These are phyloP conservation scores for Rutstroemia sp. DNA, from an alignment of 2,329 filamentous ascomycete species.

Conservation along the genomic window DNA sequence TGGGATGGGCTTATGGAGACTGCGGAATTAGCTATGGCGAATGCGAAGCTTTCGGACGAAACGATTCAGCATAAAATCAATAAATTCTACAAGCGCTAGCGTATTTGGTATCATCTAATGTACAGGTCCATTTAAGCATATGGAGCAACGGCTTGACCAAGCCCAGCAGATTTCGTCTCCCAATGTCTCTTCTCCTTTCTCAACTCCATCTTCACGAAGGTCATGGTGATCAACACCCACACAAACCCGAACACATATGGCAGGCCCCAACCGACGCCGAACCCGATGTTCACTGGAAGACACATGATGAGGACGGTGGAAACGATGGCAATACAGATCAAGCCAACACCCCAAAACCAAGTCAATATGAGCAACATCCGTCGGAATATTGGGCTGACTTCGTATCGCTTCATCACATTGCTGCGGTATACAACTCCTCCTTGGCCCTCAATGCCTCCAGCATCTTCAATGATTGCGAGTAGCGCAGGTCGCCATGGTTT, in stretches of 20 bases:
- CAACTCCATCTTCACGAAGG: conserved; percentile 16
- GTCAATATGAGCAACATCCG: conserved; percentile 21
- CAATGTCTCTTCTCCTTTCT: conserved; percentile 18
- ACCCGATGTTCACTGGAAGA: conserved; percentile 18
- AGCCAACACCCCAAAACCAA: conserved; percentile 27
- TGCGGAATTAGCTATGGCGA: conserved; percentile 24
- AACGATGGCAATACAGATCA: conserved; percentile 20
- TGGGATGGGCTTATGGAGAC: conserved; percentile 59
- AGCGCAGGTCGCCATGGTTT: conserved; percentile 20
- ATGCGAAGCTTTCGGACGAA: neutral
- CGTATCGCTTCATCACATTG: conserved; percentile 22
- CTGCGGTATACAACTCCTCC: conserved; percentile 21
- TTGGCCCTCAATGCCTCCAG: conserved; percentile 21
- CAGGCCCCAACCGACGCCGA: conserved; percentile 25
- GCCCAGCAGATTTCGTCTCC: conserved; percentile 12
- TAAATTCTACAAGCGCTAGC: neutral
- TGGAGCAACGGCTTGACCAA: conserved; percentile 5
- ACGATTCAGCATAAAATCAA: neutral
- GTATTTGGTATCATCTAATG: neutral
- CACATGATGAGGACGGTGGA: conserved; percentile 22
- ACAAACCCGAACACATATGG: conserved; percentile 18
- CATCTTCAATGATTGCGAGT: conserved; percentile 22
- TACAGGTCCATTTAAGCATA: neutral
- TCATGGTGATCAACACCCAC: conserved; percentile 15
- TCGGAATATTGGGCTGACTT: conserved; percentile 21